phyloP scores from a whole-genome alignment of 768 basidiomycete species.

The Rhizopogon sp. region DNA sequence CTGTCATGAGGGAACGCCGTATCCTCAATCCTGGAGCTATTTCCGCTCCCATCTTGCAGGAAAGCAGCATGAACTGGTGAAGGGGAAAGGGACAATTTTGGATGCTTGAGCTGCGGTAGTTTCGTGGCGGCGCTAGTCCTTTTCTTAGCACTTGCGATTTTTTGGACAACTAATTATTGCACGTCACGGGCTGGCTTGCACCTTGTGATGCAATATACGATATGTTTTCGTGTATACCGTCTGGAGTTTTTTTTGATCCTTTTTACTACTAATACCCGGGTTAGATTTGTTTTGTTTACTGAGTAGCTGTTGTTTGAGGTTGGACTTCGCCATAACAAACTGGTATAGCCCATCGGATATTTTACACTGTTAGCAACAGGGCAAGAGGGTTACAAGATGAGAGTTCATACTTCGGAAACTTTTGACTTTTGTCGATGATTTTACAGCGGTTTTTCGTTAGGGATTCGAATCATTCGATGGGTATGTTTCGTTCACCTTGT shows the following conservation, averaged over 20 bases:
- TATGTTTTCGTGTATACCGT: constrained; percentile 5
- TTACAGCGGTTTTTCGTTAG: too few species aligned
- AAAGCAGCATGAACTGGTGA: constrained; percentile 88
- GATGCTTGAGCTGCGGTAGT: constrained; percentile 16
- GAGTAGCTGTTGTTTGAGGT: constrained; percentile 1
- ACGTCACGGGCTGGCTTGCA: constrained; percentile 20
- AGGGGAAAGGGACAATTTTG: constrained; percentile 4
- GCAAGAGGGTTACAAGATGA: too few species aligned
- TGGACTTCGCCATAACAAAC: neutral
- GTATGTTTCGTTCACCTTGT: too few species aligned
- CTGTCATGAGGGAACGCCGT: constrained; percentile 50
- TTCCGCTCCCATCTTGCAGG: constrained; percentile 69
- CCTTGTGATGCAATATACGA: constrained; percentile 4
- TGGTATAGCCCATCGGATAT: too few species aligned
- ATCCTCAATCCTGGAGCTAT: constrained; percentile 58
- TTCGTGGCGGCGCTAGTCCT: constrained; percentile 7
- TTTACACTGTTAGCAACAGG: too few species aligned
- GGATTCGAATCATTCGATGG: too few species aligned
- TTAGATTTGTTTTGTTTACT: constrained; percentile 1
- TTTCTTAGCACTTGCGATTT: constrained; percentile 6
- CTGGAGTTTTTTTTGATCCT: constrained; percentile 10
- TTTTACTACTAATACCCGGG: constrained; percentile 1
- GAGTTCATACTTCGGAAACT: too few species aligned
- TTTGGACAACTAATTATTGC: constrained; percentile 3
- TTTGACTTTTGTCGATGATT: too few species aligned